phyloP scores from a whole-genome alignment of 2,329 filamentous ascomycete species.

The Apiospora arundinis region DNA sequence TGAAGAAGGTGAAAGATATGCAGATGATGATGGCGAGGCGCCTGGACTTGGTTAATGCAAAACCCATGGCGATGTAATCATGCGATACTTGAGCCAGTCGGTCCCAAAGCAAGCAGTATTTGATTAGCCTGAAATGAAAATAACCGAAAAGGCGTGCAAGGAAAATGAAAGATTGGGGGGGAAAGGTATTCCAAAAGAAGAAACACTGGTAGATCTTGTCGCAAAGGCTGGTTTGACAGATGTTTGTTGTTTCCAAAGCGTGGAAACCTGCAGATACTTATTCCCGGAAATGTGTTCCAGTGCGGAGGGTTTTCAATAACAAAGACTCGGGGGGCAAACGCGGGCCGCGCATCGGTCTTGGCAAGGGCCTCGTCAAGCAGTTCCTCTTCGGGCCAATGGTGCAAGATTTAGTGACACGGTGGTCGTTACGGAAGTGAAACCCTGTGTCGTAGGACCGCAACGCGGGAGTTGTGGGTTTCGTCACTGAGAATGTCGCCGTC shows the following conservation, averaged over 20 bases:
- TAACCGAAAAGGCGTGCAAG: not conserved
- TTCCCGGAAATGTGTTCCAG: not conserved
- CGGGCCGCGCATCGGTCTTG: not conserved
- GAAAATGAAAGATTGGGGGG: too few species aligned
- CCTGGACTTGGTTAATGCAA: not conserved
- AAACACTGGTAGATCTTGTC: not conserved
- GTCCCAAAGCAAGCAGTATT: not conserved
- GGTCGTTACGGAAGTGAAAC: not conserved
- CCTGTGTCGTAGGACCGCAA: not conserved
- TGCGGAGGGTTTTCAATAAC: conserved; percentile 11
- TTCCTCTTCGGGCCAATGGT: conserved; percentile 1
- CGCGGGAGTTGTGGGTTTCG: not conserved
- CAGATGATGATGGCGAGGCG: conserved; percentile 42
- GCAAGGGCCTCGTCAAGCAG: not conserved
- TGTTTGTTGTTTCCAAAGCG: conserved; percentile 7
- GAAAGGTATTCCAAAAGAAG: not conserved
- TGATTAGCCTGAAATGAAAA: not conserved
- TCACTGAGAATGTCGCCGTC: not conserved
- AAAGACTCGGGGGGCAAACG: not conserved
- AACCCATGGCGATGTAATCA: not conserved
- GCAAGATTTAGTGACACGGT: conserved; percentile 9
- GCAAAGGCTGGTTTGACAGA: conserved; percentile 4
- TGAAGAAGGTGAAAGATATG: conserved; percentile 58
- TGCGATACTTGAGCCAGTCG: not conserved
- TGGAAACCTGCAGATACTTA: conserved; percentile 6